phyloP scores from a whole-genome alignment of 2,329 filamentous ascomycete genomes.

The Penicillium sp. region DNA sequence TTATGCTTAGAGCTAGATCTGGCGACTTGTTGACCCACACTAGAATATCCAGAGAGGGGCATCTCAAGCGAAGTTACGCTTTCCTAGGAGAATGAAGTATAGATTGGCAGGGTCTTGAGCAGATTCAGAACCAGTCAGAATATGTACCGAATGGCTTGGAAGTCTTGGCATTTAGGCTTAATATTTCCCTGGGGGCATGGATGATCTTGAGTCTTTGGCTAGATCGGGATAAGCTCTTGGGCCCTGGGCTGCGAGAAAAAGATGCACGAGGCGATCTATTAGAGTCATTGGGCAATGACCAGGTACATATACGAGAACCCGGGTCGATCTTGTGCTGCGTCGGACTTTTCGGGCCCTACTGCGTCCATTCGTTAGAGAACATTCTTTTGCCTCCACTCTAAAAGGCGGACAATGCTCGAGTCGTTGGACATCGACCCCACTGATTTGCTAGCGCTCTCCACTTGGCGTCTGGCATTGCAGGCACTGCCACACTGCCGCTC shows the following conservation, averaged over 20 bases:
- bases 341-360: slow-evolving; percentile 16
- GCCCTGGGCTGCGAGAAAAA: not conserved
- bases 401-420: slow-evolving; percentile 20
- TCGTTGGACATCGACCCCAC: slow-evolving; percentile 20
- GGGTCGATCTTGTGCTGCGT: slow-evolving; percentile 1
- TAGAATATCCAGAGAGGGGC: not conserved
- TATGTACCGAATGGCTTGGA: slow-evolving; percentile 16
- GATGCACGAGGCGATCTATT: not conserved
- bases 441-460: slow-evolving; percentile 26
- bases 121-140: slow-evolving; percentile 9
- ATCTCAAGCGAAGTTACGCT: slow-evolving; percentile 4
- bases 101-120: slow-evolving; percentile 8
- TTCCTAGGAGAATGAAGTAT: slow-evolving; percentile 1
- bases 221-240: not conserved
- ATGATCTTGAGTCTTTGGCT: not conserved
- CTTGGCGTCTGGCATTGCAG: slow-evolving; percentile 26
- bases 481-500: slow-evolving; percentile 30
- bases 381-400: slow-evolving; percentile 25
- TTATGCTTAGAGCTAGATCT: not conserved
- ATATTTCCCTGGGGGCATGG: slow-evolving; percentile 13
- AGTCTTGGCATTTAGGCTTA: slow-evolving; percentile 25
- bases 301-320: not conserved
- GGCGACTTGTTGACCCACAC: not conserved
- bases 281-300: not conserved
- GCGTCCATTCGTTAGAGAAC: slow-evolving; percentile 21